Evolutionary conservation across 2,329 filamentous ascomycete species (phyloP).

Genomic region (Botrytis porri): DNA sequence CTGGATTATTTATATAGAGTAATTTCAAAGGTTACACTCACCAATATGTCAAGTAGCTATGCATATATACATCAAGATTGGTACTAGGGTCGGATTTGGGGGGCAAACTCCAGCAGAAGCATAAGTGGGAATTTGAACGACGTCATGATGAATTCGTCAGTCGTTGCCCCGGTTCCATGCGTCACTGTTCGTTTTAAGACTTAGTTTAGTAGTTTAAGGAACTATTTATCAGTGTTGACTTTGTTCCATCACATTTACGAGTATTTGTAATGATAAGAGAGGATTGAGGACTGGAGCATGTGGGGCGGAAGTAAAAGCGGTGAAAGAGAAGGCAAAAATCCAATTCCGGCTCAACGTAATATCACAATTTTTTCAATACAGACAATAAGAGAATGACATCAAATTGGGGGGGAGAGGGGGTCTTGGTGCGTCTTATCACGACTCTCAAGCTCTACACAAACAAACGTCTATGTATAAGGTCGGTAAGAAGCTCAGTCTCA

Average conservation of each 20-base stretch:
- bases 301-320: not conserved
- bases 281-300: not conserved
- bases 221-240: too few relatives aligned
- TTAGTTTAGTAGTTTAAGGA: not conserved
- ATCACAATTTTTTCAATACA: not conserved
- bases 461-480: not conserved
- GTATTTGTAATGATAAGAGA: not conserved
- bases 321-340: not conserved
- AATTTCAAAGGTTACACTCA: not conserved
- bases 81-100: not conserved
- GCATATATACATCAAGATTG: not conserved
- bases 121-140: not conserved
- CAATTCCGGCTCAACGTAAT: not conserved
- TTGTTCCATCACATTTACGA: not conserved
- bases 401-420: too few relatives aligned
- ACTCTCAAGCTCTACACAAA: not conserved
- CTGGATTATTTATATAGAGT: not conserved
- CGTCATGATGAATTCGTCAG: not conserved
- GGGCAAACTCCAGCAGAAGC: not conserved
- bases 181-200: not conserved
- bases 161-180: not conserved
- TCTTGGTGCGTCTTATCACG: not conserved
- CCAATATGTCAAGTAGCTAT: too few relatives aligned
- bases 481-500: not conserved
- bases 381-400: not conserved